These are phyloP conservation scores for Epipyxis sp. DNA, from an alignment of 108 stramenopile genomes.

Conservation along the genomic window DNA sequence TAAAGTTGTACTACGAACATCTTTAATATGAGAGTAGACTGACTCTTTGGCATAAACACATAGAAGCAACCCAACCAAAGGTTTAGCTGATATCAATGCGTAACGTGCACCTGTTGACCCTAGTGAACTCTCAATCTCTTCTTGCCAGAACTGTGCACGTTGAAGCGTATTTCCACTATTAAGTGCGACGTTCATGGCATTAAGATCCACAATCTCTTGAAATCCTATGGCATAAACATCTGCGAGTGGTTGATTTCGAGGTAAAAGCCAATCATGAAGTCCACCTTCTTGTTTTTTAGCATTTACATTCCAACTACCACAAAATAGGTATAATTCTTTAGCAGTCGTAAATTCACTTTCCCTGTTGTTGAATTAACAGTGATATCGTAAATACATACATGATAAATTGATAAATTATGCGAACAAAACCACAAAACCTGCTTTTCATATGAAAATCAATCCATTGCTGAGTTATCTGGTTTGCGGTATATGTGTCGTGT, in stretches of 20 bases:
- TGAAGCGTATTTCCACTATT: constrained; percentile 81
- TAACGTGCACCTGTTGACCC: constrained; percentile 53
- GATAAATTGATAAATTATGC: neutral
- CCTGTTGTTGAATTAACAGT: neutral
- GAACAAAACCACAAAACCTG: constrained; percentile 31
- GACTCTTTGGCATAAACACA: constrained; percentile 80
- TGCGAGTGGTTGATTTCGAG: constrained; percentile 43
- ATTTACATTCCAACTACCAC: constrained; percentile 98
- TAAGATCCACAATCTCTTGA: constrained; percentile 99
- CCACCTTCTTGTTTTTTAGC: constrained; percentile 85
- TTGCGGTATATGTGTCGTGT: neutral
- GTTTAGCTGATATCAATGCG: constrained; percentile 50
- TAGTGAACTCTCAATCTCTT: constrained; percentile 68
- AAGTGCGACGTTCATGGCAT: constrained; percentile 95
- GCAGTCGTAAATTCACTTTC: constrained; percentile 43
- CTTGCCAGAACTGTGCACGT: constrained; percentile 77
- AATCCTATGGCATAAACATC: constrained; percentile 87
- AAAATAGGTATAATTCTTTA: constrained; percentile 58
- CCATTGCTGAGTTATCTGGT: constrained; percentile 52
- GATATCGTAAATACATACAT: too few relatives aligned
- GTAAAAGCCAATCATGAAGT: constrained; percentile 69
- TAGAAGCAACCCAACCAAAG: constrained; percentile 85
- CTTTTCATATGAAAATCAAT: constrained; percentile 52
- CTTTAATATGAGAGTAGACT: constrained; percentile 62
- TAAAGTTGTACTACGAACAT: constrained; percentile 19